Evolutionary conservation across 805 yeast genomes (phyloP), one percentile per base, ranked within the genome.

Genomic region (Ogataea wickerhamii): DNA sequence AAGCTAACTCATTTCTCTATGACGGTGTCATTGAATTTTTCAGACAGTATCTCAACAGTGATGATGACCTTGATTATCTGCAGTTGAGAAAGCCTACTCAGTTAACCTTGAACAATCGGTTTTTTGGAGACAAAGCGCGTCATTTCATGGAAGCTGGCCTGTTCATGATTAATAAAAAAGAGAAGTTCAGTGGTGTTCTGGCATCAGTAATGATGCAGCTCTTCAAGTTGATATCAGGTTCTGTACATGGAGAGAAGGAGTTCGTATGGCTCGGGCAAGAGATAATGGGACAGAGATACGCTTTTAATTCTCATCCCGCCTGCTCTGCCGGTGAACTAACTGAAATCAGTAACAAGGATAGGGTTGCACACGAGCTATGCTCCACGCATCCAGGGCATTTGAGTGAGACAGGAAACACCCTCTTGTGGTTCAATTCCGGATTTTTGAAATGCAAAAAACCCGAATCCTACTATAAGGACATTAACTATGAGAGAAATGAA

Each of bases 241-340:
- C 80, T 14, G 70, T 82, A 7, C 83, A 84, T 70, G 94, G 94
- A 27, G 94, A 84, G 46, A 84, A 84, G 49, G 93, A 84, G 53
- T 64, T 83, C 47, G 78, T 82, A 51, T 82, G 91, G 91, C 53
- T 84, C 23, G 86, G 85, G 2, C 74, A 78, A 56, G 67, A 73
- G 31, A 62, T 73, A 27, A 66, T 73, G 29, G 80, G 86, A 10
- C 78, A 78, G 48, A 55, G 61, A 16, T 78, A 76, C 46, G 59
- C 55, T 20, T 72, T 80, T 53, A 80, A 78, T 49, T 40, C 58
- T 5, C 56, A 66, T 47, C 64, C 73, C n/a, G 83, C 83, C 0
- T 84, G 78, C 2, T 65, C 80, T 16, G 71, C 74, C 2, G 87
- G 85, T 10, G 56, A 51, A 37, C 37, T 63, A 14, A 45, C 48